Evolutionary conservation across 805 yeast species (phyloP), one percentile per base, ranked within the genome.

Genomic region (Dipodascus albidus): DNA sequence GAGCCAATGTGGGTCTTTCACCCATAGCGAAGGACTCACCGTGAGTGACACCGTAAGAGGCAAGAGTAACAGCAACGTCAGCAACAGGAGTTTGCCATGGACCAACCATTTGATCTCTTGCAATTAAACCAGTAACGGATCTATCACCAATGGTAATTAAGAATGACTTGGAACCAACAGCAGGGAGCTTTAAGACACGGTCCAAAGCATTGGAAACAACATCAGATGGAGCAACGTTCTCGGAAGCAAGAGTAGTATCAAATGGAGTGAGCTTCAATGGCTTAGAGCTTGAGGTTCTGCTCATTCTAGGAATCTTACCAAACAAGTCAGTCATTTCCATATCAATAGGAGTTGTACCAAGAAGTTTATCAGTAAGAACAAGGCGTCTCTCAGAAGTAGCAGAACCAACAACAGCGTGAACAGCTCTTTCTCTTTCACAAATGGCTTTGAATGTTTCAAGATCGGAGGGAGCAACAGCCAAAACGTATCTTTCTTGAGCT

Each of bases 41-140:
- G n/a, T 95, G 83, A 57, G 83, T 69, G 51, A 85, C 67, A 3
- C 76, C 74, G 52, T 81, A 85, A 65, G 96, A 96, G 51, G 88
- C 75, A 1, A 96, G 85, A 22, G 98, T 90, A 52, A 93, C 96
- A 72, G 96, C 98, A 53, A 90, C 97, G 67, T 93, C 98, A 17
- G 98, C 93, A 31, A 93, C 98, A 50, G 99, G 99, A 8, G 86
- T 93, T 75, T 93, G 99, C 98, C 98, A 93, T 66, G 98, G 98
- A 42, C 99, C 99, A 56, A 93, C 98, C 83, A 90, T 83, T 74
- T 93, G 99, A 69, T 93, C 99, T 67, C 99, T 83, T 64, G 95
- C 98, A 57, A 93, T 84, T 61, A 93, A 78, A 53, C 99, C 99
- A 24, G 98, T 91, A 57, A 93, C 93, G n/a, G 95, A 78, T 72